Conservation (phyloP, 371 early-diverging fungal genomes). For the Batkoa obscura region DNA sequence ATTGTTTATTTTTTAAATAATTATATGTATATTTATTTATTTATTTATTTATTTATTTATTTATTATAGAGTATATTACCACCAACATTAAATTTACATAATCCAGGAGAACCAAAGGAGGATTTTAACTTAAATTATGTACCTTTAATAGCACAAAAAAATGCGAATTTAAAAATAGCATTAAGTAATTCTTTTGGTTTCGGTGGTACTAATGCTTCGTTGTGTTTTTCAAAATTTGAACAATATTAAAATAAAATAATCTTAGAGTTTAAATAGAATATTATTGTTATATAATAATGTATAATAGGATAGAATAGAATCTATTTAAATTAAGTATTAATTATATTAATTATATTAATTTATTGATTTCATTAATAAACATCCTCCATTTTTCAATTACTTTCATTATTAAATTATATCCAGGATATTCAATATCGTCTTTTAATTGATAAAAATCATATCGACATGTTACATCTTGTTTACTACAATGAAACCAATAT, state of each 20-base stretch:
- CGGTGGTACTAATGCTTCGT: conserved; percentile 85
- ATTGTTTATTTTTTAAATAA: no score
- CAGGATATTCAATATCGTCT: no score
- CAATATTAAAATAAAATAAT: conserved; percentile 8
- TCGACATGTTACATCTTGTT: no score
- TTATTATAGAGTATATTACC: conserved; percentile 42
- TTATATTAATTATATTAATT: no score
- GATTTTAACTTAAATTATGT: conserved; percentile 67
- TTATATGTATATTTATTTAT: no score
- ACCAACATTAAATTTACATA: conserved; percentile 64
- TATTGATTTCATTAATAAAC: no score
- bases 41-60: no score
- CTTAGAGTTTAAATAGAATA: background rate
- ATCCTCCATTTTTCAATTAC: no score
- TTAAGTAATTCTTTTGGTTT: conserved; percentile 92
- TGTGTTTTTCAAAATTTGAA: conserved; percentile 44
- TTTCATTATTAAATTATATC: no score
- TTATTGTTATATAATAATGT: background rate
- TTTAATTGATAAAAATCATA: no score
- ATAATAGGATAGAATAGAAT: background rate
- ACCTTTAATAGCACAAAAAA: conserved; percentile 34
- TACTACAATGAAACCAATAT: no score
- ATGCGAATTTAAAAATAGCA: conserved; percentile 32
- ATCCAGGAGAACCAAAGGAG: conserved; percentile 17
- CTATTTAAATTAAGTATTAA: no score